Percentiles rank a stretch among this genome's conserved stretches.
These are phyloP conservation scores for Arthroderma sp. DNA, from an alignment of 2,329 filamentous ascomycete species.

Conservation along the genomic window DNA sequence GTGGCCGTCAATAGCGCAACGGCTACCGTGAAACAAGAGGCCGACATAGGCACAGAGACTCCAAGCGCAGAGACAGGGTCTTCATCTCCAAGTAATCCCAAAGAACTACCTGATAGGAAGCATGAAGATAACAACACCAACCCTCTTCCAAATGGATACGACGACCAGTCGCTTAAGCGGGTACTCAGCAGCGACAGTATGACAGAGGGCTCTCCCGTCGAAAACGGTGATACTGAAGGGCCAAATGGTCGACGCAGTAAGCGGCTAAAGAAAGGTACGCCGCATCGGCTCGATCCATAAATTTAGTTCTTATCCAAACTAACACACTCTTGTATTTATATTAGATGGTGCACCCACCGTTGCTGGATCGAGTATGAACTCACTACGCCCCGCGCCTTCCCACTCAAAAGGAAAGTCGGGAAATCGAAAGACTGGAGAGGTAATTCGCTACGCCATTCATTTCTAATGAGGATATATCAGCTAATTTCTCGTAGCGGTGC, in stretches of 20 bases:
- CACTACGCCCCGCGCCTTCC: constrained; percentile 65
- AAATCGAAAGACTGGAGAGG: constrained; percentile 46
- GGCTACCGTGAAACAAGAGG: constrained; percentile 36
- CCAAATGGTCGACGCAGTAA: constrained; percentile 73
- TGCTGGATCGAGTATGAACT: constrained; percentile 91
- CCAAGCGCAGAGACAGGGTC: constrained; percentile 52
- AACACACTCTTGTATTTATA: constrained; percentile 19
- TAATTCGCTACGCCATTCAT: constrained; percentile 20
- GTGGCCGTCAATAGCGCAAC: constrained; percentile 28
- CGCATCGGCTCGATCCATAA: not conserved
- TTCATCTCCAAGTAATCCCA: constrained; percentile 26
- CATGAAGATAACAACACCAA: constrained; percentile 42
- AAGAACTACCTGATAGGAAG: constrained; percentile 52
- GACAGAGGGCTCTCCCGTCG: constrained; percentile 27
- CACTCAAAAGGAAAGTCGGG: constrained; percentile 45
- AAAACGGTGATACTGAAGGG: constrained; percentile 37
- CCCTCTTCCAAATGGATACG: constrained; percentile 38
- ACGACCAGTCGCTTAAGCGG: constrained; percentile 56
- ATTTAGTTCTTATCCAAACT: constrained; percentile 7
- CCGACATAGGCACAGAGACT: constrained; percentile 45
- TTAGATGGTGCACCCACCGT: constrained; percentile 55
- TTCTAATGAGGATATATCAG: not conserved
- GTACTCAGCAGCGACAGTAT: constrained; percentile 51
- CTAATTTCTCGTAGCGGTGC: constrained; percentile 49
- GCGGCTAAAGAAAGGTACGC: constrained; percentile 71